Evolutionary conservation across 2,329 filamentous ascomycete species (phyloP), one percentile per base, ranked within the genome.

Genomic region (Dothideomycetidae sp.): DNA sequence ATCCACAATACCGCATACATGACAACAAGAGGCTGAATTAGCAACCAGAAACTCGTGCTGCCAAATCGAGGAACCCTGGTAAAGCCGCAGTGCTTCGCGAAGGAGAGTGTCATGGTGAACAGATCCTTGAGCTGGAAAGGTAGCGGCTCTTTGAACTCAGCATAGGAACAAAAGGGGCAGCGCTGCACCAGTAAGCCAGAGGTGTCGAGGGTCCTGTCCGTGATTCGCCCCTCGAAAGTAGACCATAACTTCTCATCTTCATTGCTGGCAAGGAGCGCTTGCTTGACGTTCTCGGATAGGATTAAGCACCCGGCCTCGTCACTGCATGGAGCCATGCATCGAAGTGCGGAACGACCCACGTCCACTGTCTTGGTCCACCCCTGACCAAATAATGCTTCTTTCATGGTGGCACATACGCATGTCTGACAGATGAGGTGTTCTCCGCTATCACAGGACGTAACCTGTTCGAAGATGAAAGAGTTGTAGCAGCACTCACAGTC

Each of bases 111-210:
- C 9, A 78, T 71, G 15, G 61, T 60, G 15, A 70, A 58, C 40
- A 72, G 67, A 28, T 36, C 31, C n/a, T 11, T 38, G 23, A 53
- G 35, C 21, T 37, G 35, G 10, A 47, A 34, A 14, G 37, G 16
- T 1, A 51, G 47, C 12, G 59, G 49, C 29, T 66, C 61, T 56
- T 94, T 84, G 16, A 85, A 68, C 62, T 96, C 90, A 19, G 84
- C 84, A 53, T 96, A 98, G 46, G 69, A 70, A 64, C 88, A 98
- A 53, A 92, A 94, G 0, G 86, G 85, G 50, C 90, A 96, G 28
- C 78, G 76, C 33, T 90, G 68, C 2, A 96, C 70, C 3, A 81
- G 78, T 5, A 93, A 60, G 14, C 74, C 70, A 15, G 79, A 81
- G 39, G 79, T 76, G 16, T 81, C 59, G 1, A 98, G 68, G 13